Evolutionary conservation across 352 stramenopile genomes (phyloP), one percentile per base, ranked within the genome.

Genomic region (Salisapilia sapeloensis): DNA sequence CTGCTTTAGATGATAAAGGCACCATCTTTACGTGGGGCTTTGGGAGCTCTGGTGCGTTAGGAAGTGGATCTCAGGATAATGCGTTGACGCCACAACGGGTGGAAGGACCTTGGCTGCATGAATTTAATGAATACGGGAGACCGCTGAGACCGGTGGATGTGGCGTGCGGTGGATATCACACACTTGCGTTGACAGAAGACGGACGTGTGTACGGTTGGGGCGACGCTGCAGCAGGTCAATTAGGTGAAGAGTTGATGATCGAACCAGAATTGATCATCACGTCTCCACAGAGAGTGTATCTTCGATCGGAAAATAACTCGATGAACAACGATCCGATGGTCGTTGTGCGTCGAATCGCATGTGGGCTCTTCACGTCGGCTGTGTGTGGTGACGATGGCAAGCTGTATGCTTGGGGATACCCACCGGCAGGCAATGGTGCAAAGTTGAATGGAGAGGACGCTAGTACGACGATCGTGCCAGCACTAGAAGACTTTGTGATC

Each of bases 21-120:
- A 48, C 79, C 7, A 52, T 93, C 8, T 93, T 74, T 23, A 91
- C 72, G 11, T 93, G 76, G 76, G 76, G 78, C 0, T 89, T 90
- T 30, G 75, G 78, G n/a, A 65, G 47, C 17, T 90, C 72, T 1
- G 76, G 76, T 2, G 75, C 78, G 10, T 42, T 93, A 6, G 78
- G 78, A 4, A 62, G 67, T 24, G 71, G 58, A 1, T 56, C 47
- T 4, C 40, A 54, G 35, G 69, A 87, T 2, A 85, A 85, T 32
- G 50, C 45, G 2, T 41, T 78, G 6, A 27, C 54, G 0, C 69
- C 75, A 4, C 48, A 24, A 14, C 44, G 44, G 6, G 42, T 86
- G 3, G 25, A 52, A 8, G 58, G 50, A 4, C 48, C 51, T 11
- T 75, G 55, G 52, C 31, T 21, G 25, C 29, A 29, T 32, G 30